These are phyloP conservation scores for Ceratobasidium theobromae DNA, from an alignment of 1,284 basidiomycete species.

Conservation along the genomic window DNA sequence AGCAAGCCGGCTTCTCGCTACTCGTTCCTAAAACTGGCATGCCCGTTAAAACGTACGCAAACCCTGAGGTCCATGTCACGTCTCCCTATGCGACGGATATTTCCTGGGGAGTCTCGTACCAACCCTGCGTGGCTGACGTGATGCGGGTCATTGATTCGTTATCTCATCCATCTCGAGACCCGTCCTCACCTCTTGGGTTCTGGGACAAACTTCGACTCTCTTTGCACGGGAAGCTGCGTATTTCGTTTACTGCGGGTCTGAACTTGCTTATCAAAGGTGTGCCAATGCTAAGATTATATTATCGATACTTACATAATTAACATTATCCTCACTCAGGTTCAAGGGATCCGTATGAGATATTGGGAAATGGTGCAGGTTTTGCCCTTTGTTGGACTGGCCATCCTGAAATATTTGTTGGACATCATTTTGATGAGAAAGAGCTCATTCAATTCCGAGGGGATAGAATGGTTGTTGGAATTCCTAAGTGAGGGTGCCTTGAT, in stretches of 20 bases:
- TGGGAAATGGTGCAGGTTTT: conserved; percentile 84
- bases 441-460: conserved; percentile 84
- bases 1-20: conserved; percentile 59
- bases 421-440: conserved; percentile 73
- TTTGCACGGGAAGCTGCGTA: conserved; percentile 79
- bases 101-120: conserved; percentile 89
- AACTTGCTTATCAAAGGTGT: conserved; percentile 84
- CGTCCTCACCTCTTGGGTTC: conserved; percentile 86
- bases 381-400: conserved; percentile 83
- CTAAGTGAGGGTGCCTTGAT: conserved; percentile 63
- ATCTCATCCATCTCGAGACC: conserved; percentile 77
- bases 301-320: conserved; percentile 36
- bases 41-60: conserved; percentile 92
- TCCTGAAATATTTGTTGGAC: conserved; percentile 72
- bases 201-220: conserved; percentile 93
- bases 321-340: conserved; percentile 66
- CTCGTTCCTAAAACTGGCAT: conserved; percentile 89
- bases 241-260: conserved; percentile 74
- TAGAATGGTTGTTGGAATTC: conserved; percentile 78
- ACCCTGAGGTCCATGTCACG: conserved; percentile 67
- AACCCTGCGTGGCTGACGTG: conserved; percentile 84
- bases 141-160: conserved; percentile 83
- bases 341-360: conserved; percentile 77
- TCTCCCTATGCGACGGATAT: conserved; percentile 72
- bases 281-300: conserved; percentile 27